These are phyloP conservation scores for Aureobasidium melanogenum DNA, from an alignment of 2,329 filamentous ascomycete species.

Conservation along the genomic window DNA sequence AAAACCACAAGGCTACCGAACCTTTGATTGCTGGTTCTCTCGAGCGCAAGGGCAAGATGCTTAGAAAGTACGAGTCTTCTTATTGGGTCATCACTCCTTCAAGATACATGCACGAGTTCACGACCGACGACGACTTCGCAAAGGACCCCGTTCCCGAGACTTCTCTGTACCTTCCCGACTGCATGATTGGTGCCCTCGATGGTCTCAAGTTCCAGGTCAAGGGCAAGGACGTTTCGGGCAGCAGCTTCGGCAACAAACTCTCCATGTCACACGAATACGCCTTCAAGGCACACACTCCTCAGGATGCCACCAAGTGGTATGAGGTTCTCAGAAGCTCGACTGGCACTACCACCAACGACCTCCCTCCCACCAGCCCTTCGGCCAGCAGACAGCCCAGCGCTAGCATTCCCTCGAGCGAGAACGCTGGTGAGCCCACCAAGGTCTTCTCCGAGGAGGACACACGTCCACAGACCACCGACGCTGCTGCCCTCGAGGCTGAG, in stretches of 20 bases:
- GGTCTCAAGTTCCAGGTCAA: conserved; percentile 89
- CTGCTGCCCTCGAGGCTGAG: conserved; percentile 15
- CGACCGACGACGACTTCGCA: conserved; percentile 69
- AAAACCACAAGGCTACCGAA: conserved; percentile 69
- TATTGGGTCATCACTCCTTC: conserved; percentile 89
- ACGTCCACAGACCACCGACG: neutral
- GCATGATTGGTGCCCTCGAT: conserved; percentile 60
- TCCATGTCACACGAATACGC: conserved; percentile 68
- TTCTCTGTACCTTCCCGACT: conserved; percentile 87
- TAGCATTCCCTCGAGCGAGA: neutral
- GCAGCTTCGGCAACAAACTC: conserved; percentile 69
- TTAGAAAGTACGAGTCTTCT: conserved; percentile 67
- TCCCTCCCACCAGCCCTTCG: conserved; percentile 27
- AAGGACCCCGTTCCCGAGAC: conserved; percentile 75
- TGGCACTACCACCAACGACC: conserved; percentile 39
- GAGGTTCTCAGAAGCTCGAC: conserved; percentile 57
- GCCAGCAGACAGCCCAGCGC: conserved; percentile 13
- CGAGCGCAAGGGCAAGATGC: conserved; percentile 83
- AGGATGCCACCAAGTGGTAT: conserved; percentile 80
- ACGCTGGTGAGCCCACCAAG: neutral
- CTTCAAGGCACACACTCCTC: conserved; percentile 78
- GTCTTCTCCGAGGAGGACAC: conserved; percentile 4
- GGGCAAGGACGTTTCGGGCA: conserved; percentile 80
- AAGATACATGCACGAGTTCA: conserved; percentile 92
- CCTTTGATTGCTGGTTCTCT: conserved; percentile 79